Conservation (phyloP, 192 early-diverging fungal species). For the Podila epicladia region DNA sequence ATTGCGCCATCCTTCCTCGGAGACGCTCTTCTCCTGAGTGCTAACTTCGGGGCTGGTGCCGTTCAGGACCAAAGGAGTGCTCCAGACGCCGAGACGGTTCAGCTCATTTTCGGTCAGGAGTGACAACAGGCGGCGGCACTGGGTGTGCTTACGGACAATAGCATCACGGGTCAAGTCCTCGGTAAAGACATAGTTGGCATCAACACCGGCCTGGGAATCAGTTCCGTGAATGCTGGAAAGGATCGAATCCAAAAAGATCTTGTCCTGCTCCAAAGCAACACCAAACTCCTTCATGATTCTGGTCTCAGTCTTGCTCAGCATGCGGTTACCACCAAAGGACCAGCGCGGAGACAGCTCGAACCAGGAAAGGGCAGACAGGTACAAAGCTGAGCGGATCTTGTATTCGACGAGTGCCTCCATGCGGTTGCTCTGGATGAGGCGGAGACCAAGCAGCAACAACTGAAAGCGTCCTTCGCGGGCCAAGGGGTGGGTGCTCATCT, state of each 20-base stretch:
- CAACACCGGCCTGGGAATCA: slow-evolving; percentile 21
- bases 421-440: slow-evolving; percentile 74
- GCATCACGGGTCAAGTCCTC: slow-evolving; percentile 62
- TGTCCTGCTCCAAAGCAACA: slow-evolving; percentile 67
- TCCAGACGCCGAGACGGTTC: slow-evolving; percentile 84
- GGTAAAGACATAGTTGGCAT: slow-evolving; percentile 32
- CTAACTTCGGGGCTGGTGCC: slow-evolving; percentile 30
- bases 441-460: slow-evolving; percentile 78
- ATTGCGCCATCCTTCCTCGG: slow-evolving; percentile 77
- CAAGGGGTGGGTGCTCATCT: slow-evolving; percentile 71
- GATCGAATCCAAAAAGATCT: slow-evolving; percentile 63
- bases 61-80: slow-evolving; percentile 65
- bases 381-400: slow-evolving; percentile 72
- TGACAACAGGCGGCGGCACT: slow-evolving; percentile 72
- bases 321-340: slow-evolving; percentile 81
- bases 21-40: slow-evolving; percentile 46
- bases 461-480: slow-evolving; percentile 83
- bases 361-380: slow-evolving; percentile 83
- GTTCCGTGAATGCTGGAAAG: slow-evolving; percentile 51
- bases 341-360: slow-evolving; percentile 82
- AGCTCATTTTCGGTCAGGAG: slow-evolving; percentile 93
- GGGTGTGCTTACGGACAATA: slow-evolving; percentile 57
- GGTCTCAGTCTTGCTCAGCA: slow-evolving; percentile 67
- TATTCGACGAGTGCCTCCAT: slow-evolving; percentile 71
- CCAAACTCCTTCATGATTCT: slow-evolving; percentile 75